Conservation (phyloP, 2,329 filamentous ascomycete genomes). For the Stagonosporopsis cucurbitacearum region DNA sequence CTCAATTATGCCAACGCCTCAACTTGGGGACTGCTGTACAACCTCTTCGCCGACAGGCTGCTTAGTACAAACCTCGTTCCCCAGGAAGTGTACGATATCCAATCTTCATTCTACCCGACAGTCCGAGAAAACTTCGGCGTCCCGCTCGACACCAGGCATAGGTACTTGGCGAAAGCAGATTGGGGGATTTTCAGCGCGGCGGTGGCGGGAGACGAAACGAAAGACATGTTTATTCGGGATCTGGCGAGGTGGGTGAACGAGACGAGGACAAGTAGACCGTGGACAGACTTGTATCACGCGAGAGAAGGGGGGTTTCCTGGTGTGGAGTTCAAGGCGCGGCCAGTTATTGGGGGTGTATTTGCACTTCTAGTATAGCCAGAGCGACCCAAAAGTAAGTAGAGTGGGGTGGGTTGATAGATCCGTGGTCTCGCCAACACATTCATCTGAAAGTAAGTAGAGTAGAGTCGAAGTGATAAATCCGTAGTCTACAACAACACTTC, state of each 20-base stretch:
- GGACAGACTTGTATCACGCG: constrained; percentile 84
- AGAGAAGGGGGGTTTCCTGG: constrained; percentile 77
- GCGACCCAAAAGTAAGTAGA: constrained; percentile 49
- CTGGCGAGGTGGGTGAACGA: constrained; percentile 85
- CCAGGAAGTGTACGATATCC: constrained; percentile 75
- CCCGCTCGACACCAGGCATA: constrained; percentile 79
- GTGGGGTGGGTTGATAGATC: not conserved
- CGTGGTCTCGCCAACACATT: not conserved
- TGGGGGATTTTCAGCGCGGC: constrained; percentile 91
- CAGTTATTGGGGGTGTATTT: constrained; percentile 86
- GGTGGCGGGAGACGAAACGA: constrained; percentile 71
- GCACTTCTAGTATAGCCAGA: constrained; percentile 81
- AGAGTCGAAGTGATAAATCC: not conserved
- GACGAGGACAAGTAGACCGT: constrained; percentile 74
- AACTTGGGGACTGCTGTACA: constrained; percentile 85
- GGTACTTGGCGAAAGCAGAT: constrained; percentile 81
- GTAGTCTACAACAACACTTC: not conserved
- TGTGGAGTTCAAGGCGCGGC: constrained; percentile 77
- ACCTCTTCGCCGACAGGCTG: constrained; percentile 73
- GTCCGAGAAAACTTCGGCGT: constrained; percentile 83
- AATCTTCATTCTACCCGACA: constrained; percentile 80
- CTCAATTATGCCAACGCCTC: constrained; percentile 81
- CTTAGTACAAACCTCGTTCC: constrained; percentile 68
- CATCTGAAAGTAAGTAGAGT: too few relatives aligned
- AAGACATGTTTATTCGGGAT: constrained; percentile 73